Conservation (phyloP, 176 grass and related monocot genomes). For the Triticum monococcum region DNA sequence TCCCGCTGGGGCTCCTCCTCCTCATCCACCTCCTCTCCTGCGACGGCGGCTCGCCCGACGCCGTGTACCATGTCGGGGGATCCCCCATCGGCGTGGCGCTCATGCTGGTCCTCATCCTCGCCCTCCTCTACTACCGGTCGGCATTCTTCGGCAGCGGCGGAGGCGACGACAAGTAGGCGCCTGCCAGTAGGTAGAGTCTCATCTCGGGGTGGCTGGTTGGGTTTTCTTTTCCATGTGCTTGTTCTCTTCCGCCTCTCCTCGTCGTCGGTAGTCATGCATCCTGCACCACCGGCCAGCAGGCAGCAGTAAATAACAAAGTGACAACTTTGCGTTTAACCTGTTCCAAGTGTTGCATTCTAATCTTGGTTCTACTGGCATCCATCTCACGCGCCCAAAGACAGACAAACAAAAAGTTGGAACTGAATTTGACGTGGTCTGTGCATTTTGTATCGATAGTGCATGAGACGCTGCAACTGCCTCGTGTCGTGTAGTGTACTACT, state of each 20-base stretch:
- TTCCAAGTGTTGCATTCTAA: no score
- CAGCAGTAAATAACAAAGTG: neutral
- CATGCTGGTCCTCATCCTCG: slow-evolving; percentile 65
- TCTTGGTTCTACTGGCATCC: no score
- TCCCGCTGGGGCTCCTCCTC: slow-evolving; percentile 52
- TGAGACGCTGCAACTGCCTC: neutral
- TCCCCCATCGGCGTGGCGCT: slow-evolving; percentile 68
- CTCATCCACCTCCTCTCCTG: slow-evolving; percentile 70
- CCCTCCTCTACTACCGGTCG: slow-evolving; percentile 64
- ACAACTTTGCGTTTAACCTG: no score
- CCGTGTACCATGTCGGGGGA: slow-evolving; percentile 61
- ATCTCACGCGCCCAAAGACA: no score
- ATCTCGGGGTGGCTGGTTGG: neutral
- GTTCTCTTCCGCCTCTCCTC: neutral
- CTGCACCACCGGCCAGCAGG: neutral
- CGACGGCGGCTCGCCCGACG: slow-evolving; percentile 68
- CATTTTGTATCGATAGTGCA: neutral
- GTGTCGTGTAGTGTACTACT: neutral
- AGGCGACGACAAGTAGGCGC: slow-evolving; percentile 29
- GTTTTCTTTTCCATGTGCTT: slow-evolving; percentile 27
- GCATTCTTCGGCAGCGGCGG: slow-evolving; percentile 44
- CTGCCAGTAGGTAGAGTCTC: neutral
- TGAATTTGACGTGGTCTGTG: neutral
- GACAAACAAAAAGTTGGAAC: neutral
- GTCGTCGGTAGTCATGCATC: neutral